Evolutionary conservation across 2,329 filamentous ascomycete species (phyloP).

Genomic region (Sphaerulina populicola): DNA sequence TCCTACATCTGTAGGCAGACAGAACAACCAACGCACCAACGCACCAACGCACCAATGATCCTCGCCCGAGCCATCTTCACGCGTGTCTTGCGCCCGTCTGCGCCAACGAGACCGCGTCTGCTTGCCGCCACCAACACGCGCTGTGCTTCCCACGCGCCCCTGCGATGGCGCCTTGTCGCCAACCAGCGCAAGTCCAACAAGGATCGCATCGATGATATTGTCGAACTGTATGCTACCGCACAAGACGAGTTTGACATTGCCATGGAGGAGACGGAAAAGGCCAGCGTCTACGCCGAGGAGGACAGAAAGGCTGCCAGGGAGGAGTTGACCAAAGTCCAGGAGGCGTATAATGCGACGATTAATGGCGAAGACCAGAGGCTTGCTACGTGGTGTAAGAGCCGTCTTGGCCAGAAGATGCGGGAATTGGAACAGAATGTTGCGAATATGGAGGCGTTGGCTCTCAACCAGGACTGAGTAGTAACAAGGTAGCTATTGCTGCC

Average conservation of each 20-base stretch:
- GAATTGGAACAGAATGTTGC: conserved; percentile 47
- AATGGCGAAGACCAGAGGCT: conserved; percentile 37
- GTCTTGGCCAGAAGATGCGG: conserved; percentile 45
- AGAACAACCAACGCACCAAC: conserved; percentile 4
- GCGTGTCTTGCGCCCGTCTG: conserved; percentile 16
- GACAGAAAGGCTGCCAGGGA: conserved; percentile 48
- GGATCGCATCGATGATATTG: conserved; percentile 36
- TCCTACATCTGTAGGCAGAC: neutral
- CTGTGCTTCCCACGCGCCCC: conserved; percentile 23
- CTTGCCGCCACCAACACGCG: conserved; percentile 14
- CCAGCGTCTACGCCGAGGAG: conserved; percentile 48
- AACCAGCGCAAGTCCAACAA: conserved; percentile 31
- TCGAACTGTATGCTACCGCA: conserved; percentile 36
- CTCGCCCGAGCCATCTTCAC: conserved; percentile 15
- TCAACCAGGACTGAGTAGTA: conserved; percentile 37
- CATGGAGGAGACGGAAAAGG: conserved; percentile 46
- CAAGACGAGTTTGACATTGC: conserved; percentile 44
- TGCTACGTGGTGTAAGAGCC: conserved; percentile 44
- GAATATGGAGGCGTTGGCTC: conserved; percentile 45
- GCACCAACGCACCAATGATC: conserved; percentile 17
- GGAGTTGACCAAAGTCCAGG: conserved; percentile 44
- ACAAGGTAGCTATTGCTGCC: neutral
- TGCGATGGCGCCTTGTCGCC: conserved; percentile 25
- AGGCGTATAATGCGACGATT: conserved; percentile 40
- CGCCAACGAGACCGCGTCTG: conserved; percentile 12